Evolutionary conservation across 1,284 basidiomycete genomes (phyloP).

Genomic region (Exobasidium cylindrosporum): DNA sequence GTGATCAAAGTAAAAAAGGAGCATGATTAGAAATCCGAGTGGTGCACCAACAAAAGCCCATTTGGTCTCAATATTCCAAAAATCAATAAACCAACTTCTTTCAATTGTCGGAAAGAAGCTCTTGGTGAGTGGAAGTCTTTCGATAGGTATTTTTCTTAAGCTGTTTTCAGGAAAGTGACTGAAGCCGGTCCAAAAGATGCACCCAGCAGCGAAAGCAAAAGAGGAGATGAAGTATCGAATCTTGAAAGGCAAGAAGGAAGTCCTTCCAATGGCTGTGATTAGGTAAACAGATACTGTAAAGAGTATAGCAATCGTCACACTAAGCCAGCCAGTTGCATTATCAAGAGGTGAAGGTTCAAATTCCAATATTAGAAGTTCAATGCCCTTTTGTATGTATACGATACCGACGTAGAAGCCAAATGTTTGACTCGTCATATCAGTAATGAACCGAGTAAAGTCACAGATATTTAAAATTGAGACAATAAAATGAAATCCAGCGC

Average conservation of each 20-base stretch:
- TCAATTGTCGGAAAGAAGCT: constrained; percentile 64
- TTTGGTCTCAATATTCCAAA: constrained; percentile 84
- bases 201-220: constrained; percentile 56
- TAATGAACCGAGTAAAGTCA: constrained; percentile 55
- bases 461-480: constrained; percentile 72
- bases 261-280: constrained; percentile 37
- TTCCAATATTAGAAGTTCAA: constrained; percentile 57
- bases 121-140: constrained; percentile 52
- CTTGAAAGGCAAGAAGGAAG: constrained; percentile 54
- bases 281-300: constrained; percentile 57
- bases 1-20: constrained; percentile 60
- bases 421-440: constrained; percentile 85
- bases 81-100: constrained; percentile 78
- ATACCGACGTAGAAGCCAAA: constrained; percentile 68
- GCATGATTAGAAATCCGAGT: constrained; percentile 61
- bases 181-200: constrained; percentile 58
- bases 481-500: constrained; percentile 82
- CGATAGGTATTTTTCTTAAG: constrained; percentile 38
- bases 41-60: constrained; percentile 77
- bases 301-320: constrained; percentile 57
- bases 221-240: constrained; percentile 53
- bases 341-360: constrained; percentile 47
- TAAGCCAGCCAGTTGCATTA: constrained; percentile 57
- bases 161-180: constrained; percentile 54
- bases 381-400: constrained; percentile 58